Base-by-base conservation (phyloP, 139 green algal genomes). In the Haematococcus lacustris region DNA sequence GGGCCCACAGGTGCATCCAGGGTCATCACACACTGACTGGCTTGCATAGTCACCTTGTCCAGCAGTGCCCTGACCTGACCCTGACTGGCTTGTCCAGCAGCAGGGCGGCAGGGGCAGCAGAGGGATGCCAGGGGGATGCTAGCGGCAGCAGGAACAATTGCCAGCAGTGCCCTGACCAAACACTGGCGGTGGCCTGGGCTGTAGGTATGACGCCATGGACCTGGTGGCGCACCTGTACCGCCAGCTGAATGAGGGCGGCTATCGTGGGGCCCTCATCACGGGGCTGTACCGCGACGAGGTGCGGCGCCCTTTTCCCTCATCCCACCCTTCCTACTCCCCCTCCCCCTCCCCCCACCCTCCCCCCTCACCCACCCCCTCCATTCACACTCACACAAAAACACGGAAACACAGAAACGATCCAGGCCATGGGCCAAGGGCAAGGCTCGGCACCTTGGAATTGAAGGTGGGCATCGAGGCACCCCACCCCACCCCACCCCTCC, bases 281-380 rank as follows among this genome's bases (percentile, higher is more conserved):
- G 85, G 68, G 57, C 73, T 96, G 41, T 94, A 88, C 78, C 69
- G 92, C 5, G 90, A 95, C 74, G 90, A 95, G 70, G 88, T 93
- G 47, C 33, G 62, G 13, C 28, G 59, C 47, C 13, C 47, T 59
- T n/a, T n/a, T n/a, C n/a, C n/a, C n/a, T n/a, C n/a, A n/a, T n/a
- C n/a, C n/a, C n/a, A n/a, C n/a, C n/a, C n/a, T n/a, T n/a, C n/a
- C n/a, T n/a, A n/a, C n/a, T n/a, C n/a, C n/a, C n/a, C n/a, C n/a
- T n/a, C n/a, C n/a, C n/a, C n/a, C n/a, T n/a, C n/a, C n/a, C n/a
- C n/a, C n/a, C n/a, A n/a, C n/a, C n/a, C n/a, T n/a, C n/a, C n/a
- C n/a, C n/a, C n/a, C n/a, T n/a, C n/a, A n/a, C n/a, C n/a, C n/a
- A n/a, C n/a, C n/a, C n/a, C n/a, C n/a, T n/a, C n/a, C n/a, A n/a